A percentile compares a stretch with the other conserved stretches of the same genome.
Conservation (phyloP, 2,329 filamentous ascomycete species). For the Scolecobasidium constrictum region DNA sequence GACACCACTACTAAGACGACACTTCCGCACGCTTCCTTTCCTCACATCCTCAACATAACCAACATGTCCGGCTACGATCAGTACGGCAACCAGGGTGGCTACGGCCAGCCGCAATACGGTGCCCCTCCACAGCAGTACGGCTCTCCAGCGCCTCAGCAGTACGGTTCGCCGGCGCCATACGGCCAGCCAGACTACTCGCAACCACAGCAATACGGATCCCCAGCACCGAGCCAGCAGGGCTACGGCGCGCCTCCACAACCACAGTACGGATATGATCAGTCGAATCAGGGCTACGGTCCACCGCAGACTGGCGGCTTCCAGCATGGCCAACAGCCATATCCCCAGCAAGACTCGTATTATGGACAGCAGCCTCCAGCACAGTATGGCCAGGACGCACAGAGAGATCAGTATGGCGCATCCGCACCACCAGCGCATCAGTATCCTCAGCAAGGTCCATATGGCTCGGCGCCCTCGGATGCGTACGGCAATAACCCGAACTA, state of each 20-base stretch:
- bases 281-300: constrained; percentile 33
- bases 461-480: constrained; percentile 24
- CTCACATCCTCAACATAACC: constrained; percentile 5
- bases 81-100: constrained; percentile 23
- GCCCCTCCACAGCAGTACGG: constrained; percentile 15
- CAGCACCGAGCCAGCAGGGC: constrained; percentile 22
- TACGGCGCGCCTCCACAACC: constrained; percentile 16
- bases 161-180: constrained; percentile 2
- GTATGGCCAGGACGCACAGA: constrained; percentile 3
- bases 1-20: no score
- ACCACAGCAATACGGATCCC: constrained; percentile 16
- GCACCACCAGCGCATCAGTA: constrained; percentile 17
- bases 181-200: constrained; percentile 18
- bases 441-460: constrained; percentile 30
- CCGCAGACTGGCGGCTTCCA: constrained; percentile 39
- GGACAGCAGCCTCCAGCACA: background rate
- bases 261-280: constrained; percentile 20
- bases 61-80: constrained; percentile 43
- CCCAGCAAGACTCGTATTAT: constrained; percentile 16
- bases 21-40: no score
- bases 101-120: constrained; percentile 16
- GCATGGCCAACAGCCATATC: constrained; percentile 29
- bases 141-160: background rate
- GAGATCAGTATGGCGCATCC: constrained; percentile 1
- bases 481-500: constrained; percentile 18